These are phyloP conservation scores for Tulasnella sp. DNA, from an alignment of 768 basidiomycete genomes.

Conservation along the genomic window DNA sequence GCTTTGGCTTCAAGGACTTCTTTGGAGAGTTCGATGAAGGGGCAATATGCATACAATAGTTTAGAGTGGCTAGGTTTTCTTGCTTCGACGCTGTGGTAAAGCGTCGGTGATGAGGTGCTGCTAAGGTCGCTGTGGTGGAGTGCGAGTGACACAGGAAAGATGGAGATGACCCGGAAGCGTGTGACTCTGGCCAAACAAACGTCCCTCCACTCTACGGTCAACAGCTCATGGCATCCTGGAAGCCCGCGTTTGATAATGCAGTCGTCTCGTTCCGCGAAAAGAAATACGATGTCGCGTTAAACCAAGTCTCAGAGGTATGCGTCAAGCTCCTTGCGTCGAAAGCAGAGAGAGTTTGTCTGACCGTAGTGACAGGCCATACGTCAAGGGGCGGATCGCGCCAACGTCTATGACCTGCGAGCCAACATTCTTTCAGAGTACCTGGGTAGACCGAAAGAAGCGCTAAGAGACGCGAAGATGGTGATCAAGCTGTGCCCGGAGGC, in stretches of 20 bases:
- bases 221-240: slow-evolving; percentile 11
- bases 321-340: background rate
- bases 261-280: slow-evolving; percentile 16
- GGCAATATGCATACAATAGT: slow-evolving; percentile 29
- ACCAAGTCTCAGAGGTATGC: slow-evolving; percentile 16
- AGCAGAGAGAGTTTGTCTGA: background rate
- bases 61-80: background rate
- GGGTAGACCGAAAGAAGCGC: slow-evolving; percentile 18
- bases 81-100: slow-evolving; percentile 20
- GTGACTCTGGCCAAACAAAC: background rate
- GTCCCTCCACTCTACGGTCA: background rate
- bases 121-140: background rate
- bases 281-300: slow-evolving; percentile 7
- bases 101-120: slow-evolving; percentile 18
- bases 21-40: slow-evolving; percentile 25
- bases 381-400: slow-evolving; percentile 26
- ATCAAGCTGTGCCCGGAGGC: slow-evolving; percentile 23
- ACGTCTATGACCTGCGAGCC: slow-evolving; percentile 26
- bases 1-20: slow-evolving; percentile 21
- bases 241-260: slow-evolving; percentile 2
- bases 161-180: background rate
- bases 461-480: slow-evolving; percentile 28
- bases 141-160: background rate
- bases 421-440: slow-evolving; percentile 11
- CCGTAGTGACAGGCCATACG: background rate